Base-by-base conservation (phyloP, 2,329 filamentous ascomycete species). In the Clonostachys chloroleuca region DNA sequence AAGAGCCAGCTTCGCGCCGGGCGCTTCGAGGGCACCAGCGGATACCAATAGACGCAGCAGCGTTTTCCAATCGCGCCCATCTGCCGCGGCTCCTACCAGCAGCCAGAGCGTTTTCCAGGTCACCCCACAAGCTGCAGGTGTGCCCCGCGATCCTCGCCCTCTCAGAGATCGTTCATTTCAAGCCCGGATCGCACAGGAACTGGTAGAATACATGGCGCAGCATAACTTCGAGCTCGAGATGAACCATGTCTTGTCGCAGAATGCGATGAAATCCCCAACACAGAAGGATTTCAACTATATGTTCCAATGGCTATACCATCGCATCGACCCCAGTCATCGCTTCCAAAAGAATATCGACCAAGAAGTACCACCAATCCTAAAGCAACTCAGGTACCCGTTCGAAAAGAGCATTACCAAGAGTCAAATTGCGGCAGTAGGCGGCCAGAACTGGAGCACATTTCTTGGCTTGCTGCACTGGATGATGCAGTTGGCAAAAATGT, bases 201-300 rank as follows among this genome's bases (percentile, higher is more conserved):
- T 99, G 47, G 72, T 95, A 54, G 94, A 99, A 55, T 99, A 95
- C 62, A 78, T 99, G 61, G 85, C 89, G 1, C 85, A 92, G 48
- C 86, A 96, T 65, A 96, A 96, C 62, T 99, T 97, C 59, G 94
- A 99, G 67, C 84, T 96, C 78, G 92, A 97, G 57, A 96, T 95
- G 85, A 96, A 95, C 69, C 89, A 97, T 64, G 86, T 84, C 2
- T 74, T 99, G n/a, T 89, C 89, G 1, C 86, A 88, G 53, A 96
- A 96, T 58, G 88, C 90, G 7, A 84, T 96, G 62, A 92, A 89
- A 59, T 95, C 89, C 40, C 95, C 94, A 0, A 99, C 92, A 1
- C 92, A 97, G 58, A 99, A 99, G 62, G 94, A 99, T 64, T 99
- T 99, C 72, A 94, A 95, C 60, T 87, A 82, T 67, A 95, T 99